These are phyloP conservation scores for Candida sp. DNA, from an alignment of 1,139 yeast genomes.

Conservation along the genomic window DNA sequence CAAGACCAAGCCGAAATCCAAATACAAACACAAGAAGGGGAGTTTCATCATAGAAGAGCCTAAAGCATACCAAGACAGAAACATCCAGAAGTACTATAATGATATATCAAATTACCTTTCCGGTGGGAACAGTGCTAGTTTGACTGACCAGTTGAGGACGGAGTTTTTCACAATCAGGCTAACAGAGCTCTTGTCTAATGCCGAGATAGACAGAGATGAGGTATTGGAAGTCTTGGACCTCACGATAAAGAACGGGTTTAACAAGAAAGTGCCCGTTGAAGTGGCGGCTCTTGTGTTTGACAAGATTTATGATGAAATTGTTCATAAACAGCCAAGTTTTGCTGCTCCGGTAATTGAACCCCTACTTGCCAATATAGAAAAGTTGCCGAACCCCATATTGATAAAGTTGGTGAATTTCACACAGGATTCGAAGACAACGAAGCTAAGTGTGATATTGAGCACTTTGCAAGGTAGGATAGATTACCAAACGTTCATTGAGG, in stretches of 20 bases:
- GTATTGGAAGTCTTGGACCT: conserved; percentile 6
- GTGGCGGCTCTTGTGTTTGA: conserved; percentile 10
- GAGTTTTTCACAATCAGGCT: conserved; percentile 7
- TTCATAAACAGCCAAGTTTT: conserved; percentile 7
- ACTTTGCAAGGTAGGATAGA: conserved; percentile 12
- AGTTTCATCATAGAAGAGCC: conserved; percentile 13
- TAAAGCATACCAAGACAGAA: conserved; percentile 4
- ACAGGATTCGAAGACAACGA: conserved; percentile 20
- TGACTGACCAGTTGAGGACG: background rate
- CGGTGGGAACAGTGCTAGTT: background rate
- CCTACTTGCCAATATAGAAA: conserved; percentile 14
- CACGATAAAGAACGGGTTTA: conserved; percentile 1
- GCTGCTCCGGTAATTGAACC: conserved; percentile 4
- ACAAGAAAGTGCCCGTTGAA: conserved; percentile 7
- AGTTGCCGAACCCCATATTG: conserved; percentile 22
- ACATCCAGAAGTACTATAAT: conserved; percentile 6
- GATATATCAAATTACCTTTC: conserved; percentile 8
- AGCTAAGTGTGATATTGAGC: conserved; percentile 13
- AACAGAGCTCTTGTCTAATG: background rate
- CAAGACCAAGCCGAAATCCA: background rate
- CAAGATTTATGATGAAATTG: background rate
- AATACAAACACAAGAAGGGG: background rate
- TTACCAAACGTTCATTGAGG: conserved; percentile 21
- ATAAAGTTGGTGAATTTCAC: conserved; percentile 27
- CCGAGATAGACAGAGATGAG: conserved; percentile 2